Base-by-base conservation (phyloP, 805 yeast genomes). In the Lachancea mirantina region DNA sequence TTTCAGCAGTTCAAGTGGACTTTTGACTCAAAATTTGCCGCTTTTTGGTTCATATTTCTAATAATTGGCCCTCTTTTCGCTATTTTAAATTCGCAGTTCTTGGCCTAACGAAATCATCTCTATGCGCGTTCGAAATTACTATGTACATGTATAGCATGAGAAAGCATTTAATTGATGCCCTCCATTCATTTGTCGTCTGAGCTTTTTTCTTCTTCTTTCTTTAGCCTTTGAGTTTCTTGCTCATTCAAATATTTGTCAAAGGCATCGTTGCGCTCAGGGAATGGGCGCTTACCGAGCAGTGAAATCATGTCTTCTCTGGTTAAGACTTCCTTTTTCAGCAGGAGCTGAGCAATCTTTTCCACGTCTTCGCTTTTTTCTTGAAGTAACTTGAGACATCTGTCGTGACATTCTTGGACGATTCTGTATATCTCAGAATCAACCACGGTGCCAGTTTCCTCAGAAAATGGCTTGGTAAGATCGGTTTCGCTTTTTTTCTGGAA, bases 221-320 rank as follows among this genome's bases (percentile, higher is more conserved):
- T 45, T 14, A 48, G 41, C 32, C 38, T 47, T 23, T 46, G 44
- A 4, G 57, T 49, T 25, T 52, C 57, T 13, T 34, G 39, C 22
- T 50, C 50, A 29, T 55, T 53, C 34, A 55, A 41, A 34, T 53
- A 56, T 28, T 57, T 56, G 40, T 54, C 56, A 59, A 87, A 85
- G 4, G 95, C 96, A 47, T 84, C 95, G 50, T 84, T 87, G 42
- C 74, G 78, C 55, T 87, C 95, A 14, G 84, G 80, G 69, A 81
- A 92, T 8, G 95, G 96, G 41, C 99, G 72, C 55, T 81, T 81
- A 8, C 99, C 99, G 29, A 92, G 62, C 33, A 92, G 56, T 33
- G 83, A 69, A 38, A 88, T 77, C 94, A 92, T 85, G 53, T 92
- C 98, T 47, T 84, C 94, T 57, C 98, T 75, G 4, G 95, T 84